Percentiles rank a stretch among this genome's conserved stretches.
Conservation (phyloP, 2,329 filamentous ascomycete genomes). For the Lasiodiplodia gonubiensis region DNA sequence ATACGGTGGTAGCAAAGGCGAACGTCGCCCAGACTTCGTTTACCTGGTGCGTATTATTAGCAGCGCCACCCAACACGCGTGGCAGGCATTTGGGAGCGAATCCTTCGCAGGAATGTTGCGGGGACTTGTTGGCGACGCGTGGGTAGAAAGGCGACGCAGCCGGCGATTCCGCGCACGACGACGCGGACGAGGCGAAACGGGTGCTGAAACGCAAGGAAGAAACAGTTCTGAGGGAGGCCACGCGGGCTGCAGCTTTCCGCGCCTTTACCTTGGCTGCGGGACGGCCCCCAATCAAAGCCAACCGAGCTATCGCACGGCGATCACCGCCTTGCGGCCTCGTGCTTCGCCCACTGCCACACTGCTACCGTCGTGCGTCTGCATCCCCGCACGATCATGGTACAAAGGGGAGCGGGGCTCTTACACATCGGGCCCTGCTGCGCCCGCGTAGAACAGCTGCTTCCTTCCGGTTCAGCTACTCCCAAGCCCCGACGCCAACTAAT, state of each 20-base stretch:
- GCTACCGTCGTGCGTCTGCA: conserved; percentile 8
- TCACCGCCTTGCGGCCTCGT: conserved; percentile 9
- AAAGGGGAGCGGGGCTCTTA: conserved; percentile 1
- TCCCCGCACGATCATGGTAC: conserved; percentile 20
- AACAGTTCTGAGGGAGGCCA: not conserved
- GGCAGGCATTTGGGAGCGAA: not conserved
- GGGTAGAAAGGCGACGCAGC: not conserved
- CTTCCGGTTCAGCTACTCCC: not conserved
- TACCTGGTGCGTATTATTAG: not conserved
- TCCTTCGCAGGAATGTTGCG: not conserved
- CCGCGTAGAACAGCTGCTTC: not conserved
- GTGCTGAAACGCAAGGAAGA: not conserved
- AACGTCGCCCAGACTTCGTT: not conserved
- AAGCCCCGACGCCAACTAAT: conserved; percentile 7
- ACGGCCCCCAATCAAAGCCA: conserved; percentile 9
- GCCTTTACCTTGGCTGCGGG: conserved; percentile 13
- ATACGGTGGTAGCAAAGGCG: not conserved
- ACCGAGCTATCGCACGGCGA: conserved; percentile 8
- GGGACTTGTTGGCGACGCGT: not conserved
- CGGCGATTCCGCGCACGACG: not conserved
- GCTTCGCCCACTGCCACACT: conserved; percentile 2
- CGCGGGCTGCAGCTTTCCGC: not conserved
- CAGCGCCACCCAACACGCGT: conserved; percentile 18
- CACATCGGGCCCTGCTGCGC: not conserved
- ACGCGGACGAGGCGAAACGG: no score